Evolutionary conservation across 139 green algal species (phyloP), one percentile per base, ranked within the genome.

Genomic region (Coccomyxa sp.): DNA sequence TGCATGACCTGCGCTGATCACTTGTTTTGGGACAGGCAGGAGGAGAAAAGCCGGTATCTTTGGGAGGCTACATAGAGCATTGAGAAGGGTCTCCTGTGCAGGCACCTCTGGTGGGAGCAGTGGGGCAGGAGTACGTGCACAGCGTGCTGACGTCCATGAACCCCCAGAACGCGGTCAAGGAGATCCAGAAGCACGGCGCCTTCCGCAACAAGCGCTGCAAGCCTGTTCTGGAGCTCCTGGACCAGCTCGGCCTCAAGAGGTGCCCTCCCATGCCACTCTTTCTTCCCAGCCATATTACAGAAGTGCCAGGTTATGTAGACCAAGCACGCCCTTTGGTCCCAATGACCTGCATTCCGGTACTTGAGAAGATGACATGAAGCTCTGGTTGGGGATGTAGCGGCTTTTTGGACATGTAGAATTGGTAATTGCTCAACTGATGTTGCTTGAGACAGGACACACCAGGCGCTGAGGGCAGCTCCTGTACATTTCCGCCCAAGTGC

Each of bases 141-240:
- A 69, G 9, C 64, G 78, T 84, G 50, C 82, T 94, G 69, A 81
- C 55, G 9, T 82, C 72, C 31, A 85, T 82, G 14, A 78, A 88
- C 55, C 90, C 90, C 0, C 40, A 77, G 7, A 70, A 73, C 24
- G 84, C 86, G 16, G 79, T 90, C 16, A 68, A 73, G 50, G 82
- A 86, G 16, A 89, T 94, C 68, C 85, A 92, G 70, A 18, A 41
- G 0, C 74, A 78, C 7, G 85, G 79, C 37, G 82, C 77, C 9
- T 64, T 95, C 74, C 70, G 79, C 33, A 83, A 92, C 68, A 79
- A 81, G 7, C 74, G 91, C 54, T 93, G 89, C 74, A 39, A 31
- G 24, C 92, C 92, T 2, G 81, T 97, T 70, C 82, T 97, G 29
- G 83, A 85, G 0, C 89, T 97, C 74, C 82, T 95, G 7, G 91